phyloP scores from a whole-genome alignment of 306 rosid genomes.

The Calophaca sinica region DNA sequence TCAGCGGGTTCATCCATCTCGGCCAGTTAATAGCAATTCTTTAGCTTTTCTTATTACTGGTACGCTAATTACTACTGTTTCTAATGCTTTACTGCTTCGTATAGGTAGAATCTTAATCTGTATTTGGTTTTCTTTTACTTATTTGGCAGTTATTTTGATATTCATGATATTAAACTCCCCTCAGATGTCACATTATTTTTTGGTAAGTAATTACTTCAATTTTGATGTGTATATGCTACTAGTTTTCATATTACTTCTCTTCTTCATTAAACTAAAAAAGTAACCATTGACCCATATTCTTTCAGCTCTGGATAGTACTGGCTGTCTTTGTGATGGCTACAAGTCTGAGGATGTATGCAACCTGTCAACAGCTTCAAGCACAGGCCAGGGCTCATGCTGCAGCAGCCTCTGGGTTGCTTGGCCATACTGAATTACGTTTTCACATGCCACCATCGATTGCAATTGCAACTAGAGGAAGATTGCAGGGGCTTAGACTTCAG shows the following conservation, averaged over 20 bases:
- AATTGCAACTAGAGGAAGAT: slow-evolving; percentile 79
- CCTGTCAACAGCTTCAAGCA: slow-evolving; percentile 93
- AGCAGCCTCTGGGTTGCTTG: slow-evolving; percentile 84
- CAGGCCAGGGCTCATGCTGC: slow-evolving; percentile 93
- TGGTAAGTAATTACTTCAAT: slow-evolving; percentile 56
- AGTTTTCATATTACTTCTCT: slow-evolving; percentile 27
- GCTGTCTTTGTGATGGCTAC: slow-evolving; percentile 69
- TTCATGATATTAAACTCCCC: slow-evolving; percentile 66
- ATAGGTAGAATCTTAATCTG: slow-evolving; percentile 13
- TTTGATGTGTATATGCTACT: slow-evolving; percentile 20
- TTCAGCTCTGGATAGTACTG: slow-evolving; percentile 83
- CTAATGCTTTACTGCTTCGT: slow-evolving; percentile 37
- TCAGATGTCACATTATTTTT: slow-evolving; percentile 77
- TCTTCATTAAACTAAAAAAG: slow-evolving; percentile 4
- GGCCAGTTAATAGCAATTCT: slow-evolving; percentile 57
- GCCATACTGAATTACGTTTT: slow-evolving; percentile 81
- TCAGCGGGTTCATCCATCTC: slow-evolving; percentile 52
- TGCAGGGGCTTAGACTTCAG: slow-evolving; percentile 96
- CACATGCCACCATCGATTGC: slow-evolving; percentile 89
- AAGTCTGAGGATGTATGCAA: slow-evolving; percentile 65
- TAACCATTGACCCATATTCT: slow-evolving; percentile 25
- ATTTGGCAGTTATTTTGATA: slow-evolving; percentile 67
- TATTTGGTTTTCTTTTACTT: slow-evolving; percentile 14
- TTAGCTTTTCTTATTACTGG: slow-evolving; percentile 90
- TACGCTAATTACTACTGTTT: slow-evolving; percentile 38